phyloP scores from a whole-genome alignment of 495 filamentous ascomycete genomes.

The Sabuloglossum arenarium region DNA sequence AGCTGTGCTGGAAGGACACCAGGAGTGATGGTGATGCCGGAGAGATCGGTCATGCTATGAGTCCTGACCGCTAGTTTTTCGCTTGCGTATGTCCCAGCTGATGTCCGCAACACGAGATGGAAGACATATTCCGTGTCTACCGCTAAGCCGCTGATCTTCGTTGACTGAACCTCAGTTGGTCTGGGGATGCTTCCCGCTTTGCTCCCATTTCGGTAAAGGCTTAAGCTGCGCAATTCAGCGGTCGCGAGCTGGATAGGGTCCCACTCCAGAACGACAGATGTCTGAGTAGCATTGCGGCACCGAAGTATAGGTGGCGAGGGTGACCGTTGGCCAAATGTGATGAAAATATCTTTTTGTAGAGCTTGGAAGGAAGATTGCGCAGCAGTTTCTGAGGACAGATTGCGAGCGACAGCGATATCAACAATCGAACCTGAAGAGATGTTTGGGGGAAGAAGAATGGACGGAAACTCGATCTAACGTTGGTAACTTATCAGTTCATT shows the following conservation, averaged over 20 bases:
- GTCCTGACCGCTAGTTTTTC: conserved; percentile 74
- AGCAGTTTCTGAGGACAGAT: conserved; percentile 50
- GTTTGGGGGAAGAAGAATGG: conserved; percentile 83
- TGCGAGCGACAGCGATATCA: conserved; percentile 89
- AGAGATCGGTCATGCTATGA: conserved; percentile 97
- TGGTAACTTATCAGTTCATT: conserved; percentile 2
- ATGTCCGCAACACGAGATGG: conserved; percentile 76
- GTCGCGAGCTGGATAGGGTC: conserved; percentile 87
- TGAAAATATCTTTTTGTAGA: conserved; percentile 74
- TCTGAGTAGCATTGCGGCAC: conserved; percentile 90
- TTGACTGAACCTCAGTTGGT: conserved; percentile 65
- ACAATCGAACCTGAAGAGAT: conserved; percentile 93
- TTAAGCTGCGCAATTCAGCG: conserved; percentile 67
- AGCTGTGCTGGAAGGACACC: conserved; percentile 61
- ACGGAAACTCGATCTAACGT: conserved; percentile 87
- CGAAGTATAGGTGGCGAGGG: conserved; percentile 67
- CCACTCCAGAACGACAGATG: conserved; percentile 89
- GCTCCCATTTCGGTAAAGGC: conserved; percentile 81
- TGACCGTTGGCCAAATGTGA: conserved; percentile 60
- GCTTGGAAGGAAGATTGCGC: conserved; percentile 52
- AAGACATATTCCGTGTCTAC: conserved; percentile 92
- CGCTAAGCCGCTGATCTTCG: conserved; percentile 92
- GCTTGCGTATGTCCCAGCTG: conserved; percentile 66
- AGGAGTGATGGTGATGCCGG: conserved; percentile 85
- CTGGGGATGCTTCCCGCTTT: conserved; percentile 89